phyloP scores from a whole-genome alignment of 2,329 filamentous ascomycete species.

The Botrytis aclada region DNA sequence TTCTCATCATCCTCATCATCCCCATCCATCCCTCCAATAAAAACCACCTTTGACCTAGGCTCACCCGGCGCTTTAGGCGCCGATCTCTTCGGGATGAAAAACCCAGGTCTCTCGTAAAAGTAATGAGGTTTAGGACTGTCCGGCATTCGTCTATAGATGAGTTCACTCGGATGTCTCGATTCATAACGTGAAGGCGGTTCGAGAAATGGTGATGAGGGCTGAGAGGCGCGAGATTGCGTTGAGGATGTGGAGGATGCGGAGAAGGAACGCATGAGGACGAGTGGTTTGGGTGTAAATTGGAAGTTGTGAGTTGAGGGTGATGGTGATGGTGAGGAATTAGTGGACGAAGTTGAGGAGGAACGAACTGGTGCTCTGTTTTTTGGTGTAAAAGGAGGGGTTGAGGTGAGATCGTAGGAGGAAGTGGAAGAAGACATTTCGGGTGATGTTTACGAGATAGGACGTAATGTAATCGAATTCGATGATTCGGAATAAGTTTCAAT shows the following conservation, averaged over 20 bases:
- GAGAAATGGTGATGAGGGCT: background rate
- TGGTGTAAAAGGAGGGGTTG: background rate
- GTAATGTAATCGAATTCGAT: background rate
- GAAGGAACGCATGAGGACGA: background rate
- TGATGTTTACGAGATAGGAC: background rate
- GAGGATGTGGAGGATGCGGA: background rate
- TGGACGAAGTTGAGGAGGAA: background rate
- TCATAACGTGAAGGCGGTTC: background rate
- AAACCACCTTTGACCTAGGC: background rate
- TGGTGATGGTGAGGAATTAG: background rate
- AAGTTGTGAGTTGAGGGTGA: background rate
- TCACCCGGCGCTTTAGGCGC: background rate
- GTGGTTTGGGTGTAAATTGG: background rate
- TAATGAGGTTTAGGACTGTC: constrained; percentile 9
- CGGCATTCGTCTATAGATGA: background rate
- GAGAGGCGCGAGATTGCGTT: background rate
- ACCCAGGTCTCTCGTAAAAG: constrained; percentile 5
- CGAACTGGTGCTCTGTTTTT: background rate
- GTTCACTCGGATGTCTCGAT: background rate
- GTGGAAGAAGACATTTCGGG: background rate
- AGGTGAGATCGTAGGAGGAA: background rate
- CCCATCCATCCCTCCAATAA: background rate
- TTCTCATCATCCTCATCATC: background rate
- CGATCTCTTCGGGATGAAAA: background rate
- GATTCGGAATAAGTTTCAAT: background rate